These are phyloP conservation scores for Fistulifera pelliculosa DNA, from an alignment of 108 stramenopile species.

Conservation along the genomic window DNA sequence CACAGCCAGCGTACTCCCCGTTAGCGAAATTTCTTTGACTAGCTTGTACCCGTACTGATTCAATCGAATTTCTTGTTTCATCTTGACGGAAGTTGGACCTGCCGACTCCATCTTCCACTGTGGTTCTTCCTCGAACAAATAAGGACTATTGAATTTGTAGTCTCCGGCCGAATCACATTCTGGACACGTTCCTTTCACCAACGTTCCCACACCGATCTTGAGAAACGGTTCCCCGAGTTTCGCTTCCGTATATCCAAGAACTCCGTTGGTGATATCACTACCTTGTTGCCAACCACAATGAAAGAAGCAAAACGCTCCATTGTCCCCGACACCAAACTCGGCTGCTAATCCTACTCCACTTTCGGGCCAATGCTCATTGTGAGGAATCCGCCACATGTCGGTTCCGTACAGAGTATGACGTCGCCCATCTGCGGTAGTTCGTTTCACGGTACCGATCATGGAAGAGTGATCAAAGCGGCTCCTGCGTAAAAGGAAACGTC, in stretches of 20 bases:
- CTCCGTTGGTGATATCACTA: slow-evolving; percentile 68
- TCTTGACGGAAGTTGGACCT: slow-evolving; percentile 19
- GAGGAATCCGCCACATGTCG: slow-evolving; percentile 52
- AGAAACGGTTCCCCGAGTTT: slow-evolving; percentile 59
- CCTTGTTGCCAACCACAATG: slow-evolving; percentile 37
- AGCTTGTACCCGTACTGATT: slow-evolving; percentile 50
- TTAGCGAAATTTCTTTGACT: slow-evolving; percentile 37
- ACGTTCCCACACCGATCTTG: slow-evolving; percentile 44
- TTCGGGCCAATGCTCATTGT: slow-evolving; percentile 74
- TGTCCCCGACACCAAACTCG: slow-evolving; percentile 76
- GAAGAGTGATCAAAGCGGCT: slow-evolving; percentile 71
- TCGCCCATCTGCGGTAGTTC: slow-evolving; percentile 9
- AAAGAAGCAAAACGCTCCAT: slow-evolving; percentile 57
- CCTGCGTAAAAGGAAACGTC: neutral
- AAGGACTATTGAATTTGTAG: slow-evolving; percentile 76
- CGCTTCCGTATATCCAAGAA: slow-evolving; percentile 66
- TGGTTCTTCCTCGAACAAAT: slow-evolving; percentile 46
- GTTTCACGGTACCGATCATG: slow-evolving; percentile 63
- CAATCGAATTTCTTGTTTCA: slow-evolving; percentile 44
- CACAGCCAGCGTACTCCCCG: slow-evolving; percentile 42
- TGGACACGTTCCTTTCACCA: slow-evolving; percentile 67
- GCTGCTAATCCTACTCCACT: slow-evolving; percentile 69
- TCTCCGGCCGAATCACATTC: slow-evolving; percentile 53
- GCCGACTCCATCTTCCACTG: slow-evolving; percentile 33
- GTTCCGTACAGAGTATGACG: slow-evolving; percentile 48